phyloP scores from a whole-genome alignment of 1,284 basidiomycete species.

The Cystobasidium pallidum region DNA sequence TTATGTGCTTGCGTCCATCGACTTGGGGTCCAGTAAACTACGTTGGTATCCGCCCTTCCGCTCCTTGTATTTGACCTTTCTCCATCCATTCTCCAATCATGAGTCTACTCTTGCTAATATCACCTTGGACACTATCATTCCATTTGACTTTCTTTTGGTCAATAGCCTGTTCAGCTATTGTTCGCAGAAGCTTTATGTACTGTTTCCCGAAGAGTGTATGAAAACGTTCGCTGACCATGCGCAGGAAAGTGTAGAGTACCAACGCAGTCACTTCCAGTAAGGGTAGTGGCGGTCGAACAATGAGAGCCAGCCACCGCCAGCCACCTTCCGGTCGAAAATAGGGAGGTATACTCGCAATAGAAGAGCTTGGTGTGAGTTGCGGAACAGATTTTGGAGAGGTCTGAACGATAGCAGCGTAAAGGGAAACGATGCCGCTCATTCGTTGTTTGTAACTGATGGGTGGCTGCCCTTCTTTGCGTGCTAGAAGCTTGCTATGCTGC shows the following conservation, averaged over 20 bases:
- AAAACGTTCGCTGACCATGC: constrained; percentile 70
- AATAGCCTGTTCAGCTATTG: constrained; percentile 39
- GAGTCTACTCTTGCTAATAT: constrained; percentile 38
- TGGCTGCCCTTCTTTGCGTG: constrained; percentile 63
- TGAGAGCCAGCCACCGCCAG: constrained; percentile 65
- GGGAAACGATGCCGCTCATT: constrained; percentile 79
- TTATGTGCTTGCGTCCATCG: not conserved
- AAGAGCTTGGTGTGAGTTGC: constrained; percentile 51
- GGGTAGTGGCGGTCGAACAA: constrained; percentile 54
- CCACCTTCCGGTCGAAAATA: constrained; percentile 66
- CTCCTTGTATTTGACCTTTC: constrained; percentile 30
- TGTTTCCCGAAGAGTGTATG: constrained; percentile 72
- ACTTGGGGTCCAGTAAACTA: not conserved
- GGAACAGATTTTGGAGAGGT: constrained; percentile 56
- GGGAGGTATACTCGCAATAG: constrained; percentile 61
- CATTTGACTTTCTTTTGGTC: constrained; percentile 30
- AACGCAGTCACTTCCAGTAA: constrained; percentile 54
- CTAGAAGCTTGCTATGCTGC: constrained; percentile 69
- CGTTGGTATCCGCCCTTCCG: constrained; percentile 37
- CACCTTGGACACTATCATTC: constrained; percentile 36
- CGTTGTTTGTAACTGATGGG: constrained; percentile 70
- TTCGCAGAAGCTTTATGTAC: constrained; percentile 67
- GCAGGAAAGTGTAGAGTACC: constrained; percentile 65
- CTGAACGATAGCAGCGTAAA: constrained; percentile 81
- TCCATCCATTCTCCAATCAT: constrained; percentile 44